These are phyloP conservation scores for Verticillium nonalfalfae DNA, from an alignment of 2,329 filamentous ascomycete species.

Conservation along the genomic window DNA sequence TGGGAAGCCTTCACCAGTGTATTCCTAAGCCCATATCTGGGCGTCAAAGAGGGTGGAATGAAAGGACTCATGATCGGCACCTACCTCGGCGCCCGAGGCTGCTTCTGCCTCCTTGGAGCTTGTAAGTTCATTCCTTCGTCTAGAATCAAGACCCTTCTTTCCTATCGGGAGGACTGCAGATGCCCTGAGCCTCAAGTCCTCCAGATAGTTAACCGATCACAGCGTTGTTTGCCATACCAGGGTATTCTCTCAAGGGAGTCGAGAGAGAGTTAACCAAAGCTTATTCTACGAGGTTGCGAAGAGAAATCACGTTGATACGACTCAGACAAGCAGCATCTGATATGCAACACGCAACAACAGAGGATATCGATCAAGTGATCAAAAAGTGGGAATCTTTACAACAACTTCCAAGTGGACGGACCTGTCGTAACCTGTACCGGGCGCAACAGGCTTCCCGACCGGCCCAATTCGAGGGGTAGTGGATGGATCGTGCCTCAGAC, in stretches of 20 bases:
- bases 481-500: too few relatives aligned
- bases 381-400: too few relatives aligned
- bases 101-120: constrained; percentile 34
- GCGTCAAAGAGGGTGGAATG: constrained; percentile 55
- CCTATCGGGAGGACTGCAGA: too few relatives aligned
- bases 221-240: constrained; percentile 39
- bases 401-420: too few relatives aligned
- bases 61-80: constrained; percentile 57
- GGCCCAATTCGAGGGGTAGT: too few relatives aligned
- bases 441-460: too few relatives aligned
- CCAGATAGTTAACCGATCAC: neutral
- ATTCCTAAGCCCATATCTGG: constrained; percentile 57
- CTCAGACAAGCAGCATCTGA: constrained; percentile 14
- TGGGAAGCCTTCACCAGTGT: constrained; percentile 65
- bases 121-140: constrained; percentile 10
- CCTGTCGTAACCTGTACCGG: too few relatives aligned
- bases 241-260: constrained; percentile 46
- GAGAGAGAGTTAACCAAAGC: constrained; percentile 38
- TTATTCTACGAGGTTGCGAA: constrained; percentile 21
- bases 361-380: too few relatives aligned
- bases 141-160: too few relatives aligned
- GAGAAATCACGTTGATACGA: constrained; percentile 23
- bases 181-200: too few relatives aligned
- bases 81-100: constrained; percentile 35
- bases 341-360: too few relatives aligned